Evolutionary conservation across 1,284 basidiomycete genomes (phyloP), one percentile per base, ranked within the genome.

Genomic region (Limonomyces culmigenus): DNA sequence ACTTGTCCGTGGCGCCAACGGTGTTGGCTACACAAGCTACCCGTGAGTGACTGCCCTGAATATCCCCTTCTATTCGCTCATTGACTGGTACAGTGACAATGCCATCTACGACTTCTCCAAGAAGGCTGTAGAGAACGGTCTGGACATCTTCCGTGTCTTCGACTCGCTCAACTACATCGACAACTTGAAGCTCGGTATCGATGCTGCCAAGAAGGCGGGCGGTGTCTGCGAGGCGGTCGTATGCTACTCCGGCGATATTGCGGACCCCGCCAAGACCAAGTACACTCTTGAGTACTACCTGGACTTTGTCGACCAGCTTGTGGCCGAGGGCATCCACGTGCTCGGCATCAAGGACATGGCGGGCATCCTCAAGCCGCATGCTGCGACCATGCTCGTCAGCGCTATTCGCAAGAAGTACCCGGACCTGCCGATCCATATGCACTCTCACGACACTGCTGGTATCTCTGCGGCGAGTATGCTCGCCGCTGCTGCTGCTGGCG

Each of bases 311-410:
- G 79, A 92, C 47, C 70, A 96, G 60, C 79, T 98, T 38, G 91
- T 98, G 43, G 65, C 74, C 38, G 91, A 95, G 54, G 95, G 95
- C 34, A 91, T 99, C 49, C 95, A 99, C 59, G 80, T 99, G 38
- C 73, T 99, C 41, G 87, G 89, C 56, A 87, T 99, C 62, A 99
- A 99, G 67, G 95, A 99, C 54, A 99, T 99, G 95, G 95, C 95
- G 43, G 95, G 95, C 55, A 60, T 99, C 36, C 67, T 99, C 48
- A 99, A 97, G 59, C 95, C 95, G 25, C 70, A 87, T 50, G 83
- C 95, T 33, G 95, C 93, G 12, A 89, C 65, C 45, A 52, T 95
- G 83, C 80, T 99, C 45, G 76, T 99, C 50, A 80, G 88, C 45
- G 79, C 89, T 17, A 91, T 99, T 57, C 79, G 95, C 55, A 74